phyloP scores from a whole-genome alignment of 164 flowering plant genomes.

The Chimonanthus praecox region DNA sequence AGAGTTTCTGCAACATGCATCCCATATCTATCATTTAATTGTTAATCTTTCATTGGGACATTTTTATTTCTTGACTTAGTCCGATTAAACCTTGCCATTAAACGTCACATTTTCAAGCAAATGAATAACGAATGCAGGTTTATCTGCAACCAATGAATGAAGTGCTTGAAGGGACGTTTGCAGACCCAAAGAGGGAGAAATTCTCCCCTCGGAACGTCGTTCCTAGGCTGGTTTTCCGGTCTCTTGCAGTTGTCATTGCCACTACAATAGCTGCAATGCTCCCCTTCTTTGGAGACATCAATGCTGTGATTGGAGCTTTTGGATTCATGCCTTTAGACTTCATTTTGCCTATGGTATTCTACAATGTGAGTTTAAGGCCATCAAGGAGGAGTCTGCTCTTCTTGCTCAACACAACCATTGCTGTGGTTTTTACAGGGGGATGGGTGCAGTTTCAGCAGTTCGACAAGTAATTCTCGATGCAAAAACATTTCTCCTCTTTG shows the following conservation, averaged over 20 bases:
- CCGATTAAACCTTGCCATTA: too few species aligned
- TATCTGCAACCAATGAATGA: constrained; percentile 81
- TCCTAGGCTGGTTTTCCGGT: constrained; percentile 51
- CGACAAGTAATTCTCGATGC: constrained; percentile 68
- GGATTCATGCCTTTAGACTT: constrained; percentile 76
- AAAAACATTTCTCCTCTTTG: constrained; percentile 46
- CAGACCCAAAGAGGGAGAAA: constrained; percentile 40
- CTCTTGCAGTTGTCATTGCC: constrained; percentile 44
- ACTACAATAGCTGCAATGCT: constrained; percentile 71
- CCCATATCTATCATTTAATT: too few species aligned
- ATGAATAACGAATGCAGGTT: constrained; percentile 29
- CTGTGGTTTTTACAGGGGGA: constrained; percentile 41
- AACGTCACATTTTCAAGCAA: too few species aligned
- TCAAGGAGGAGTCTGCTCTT: constrained; percentile 35
- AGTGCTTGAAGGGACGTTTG: constrained; percentile 46
- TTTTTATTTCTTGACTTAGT: too few species aligned
- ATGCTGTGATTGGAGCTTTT: constrained; percentile 62
- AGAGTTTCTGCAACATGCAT: too few species aligned
- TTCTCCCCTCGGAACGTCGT: constrained; percentile 56
- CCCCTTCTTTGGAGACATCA: constrained; percentile 84
- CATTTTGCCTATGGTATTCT: constrained; percentile 64
- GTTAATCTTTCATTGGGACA: too few species aligned
- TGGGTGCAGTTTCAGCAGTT: constrained; percentile 61
- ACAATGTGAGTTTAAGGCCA: constrained; percentile 63
- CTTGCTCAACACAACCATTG: constrained; percentile 48